phyloP scores from a whole-genome alignment of 2,329 filamentous ascomycete genomes.

The Penicillium verrucosum region DNA sequence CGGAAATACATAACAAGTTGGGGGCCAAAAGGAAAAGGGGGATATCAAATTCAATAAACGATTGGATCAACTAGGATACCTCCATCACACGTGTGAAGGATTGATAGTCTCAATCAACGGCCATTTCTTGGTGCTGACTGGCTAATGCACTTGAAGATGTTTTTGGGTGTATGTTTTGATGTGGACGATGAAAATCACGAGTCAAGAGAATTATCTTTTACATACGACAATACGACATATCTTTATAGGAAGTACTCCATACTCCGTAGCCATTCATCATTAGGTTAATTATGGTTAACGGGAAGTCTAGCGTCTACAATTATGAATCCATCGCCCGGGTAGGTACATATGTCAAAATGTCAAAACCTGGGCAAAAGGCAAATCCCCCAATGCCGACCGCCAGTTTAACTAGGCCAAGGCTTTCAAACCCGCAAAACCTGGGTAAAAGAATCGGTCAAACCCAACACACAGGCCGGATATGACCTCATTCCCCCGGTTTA shows the following conservation, averaged over 20 bases:
- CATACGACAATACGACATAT: not conserved
- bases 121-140: not conserved
- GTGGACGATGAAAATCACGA: not conserved
- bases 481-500: slow-evolving; percentile 7
- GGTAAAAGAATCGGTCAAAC: slow-evolving; percentile 4
- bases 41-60: not conserved
- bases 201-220: not conserved
- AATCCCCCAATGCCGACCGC: slow-evolving; percentile 3
- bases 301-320: not conserved
- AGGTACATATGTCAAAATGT: not conserved
- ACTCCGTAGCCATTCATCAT: not conserved
- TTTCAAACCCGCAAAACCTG: not conserved
- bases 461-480: not conserved
- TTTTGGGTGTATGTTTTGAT: not conserved
- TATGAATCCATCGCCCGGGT: not conserved
- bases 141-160: not conserved
- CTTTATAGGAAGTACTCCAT: not conserved
- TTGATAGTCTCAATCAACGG: not conserved
- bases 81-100: not conserved
- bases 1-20: not conserved
- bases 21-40: slow-evolving; percentile 8
- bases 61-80: not conserved
- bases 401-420: not conserved
- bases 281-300: not conserved
- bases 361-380: not conserved